Evolutionary conservation across 495 filamentous ascomycete genomes (phyloP).

Genomic region (Pseudomonodictys pantanalensis): DNA sequence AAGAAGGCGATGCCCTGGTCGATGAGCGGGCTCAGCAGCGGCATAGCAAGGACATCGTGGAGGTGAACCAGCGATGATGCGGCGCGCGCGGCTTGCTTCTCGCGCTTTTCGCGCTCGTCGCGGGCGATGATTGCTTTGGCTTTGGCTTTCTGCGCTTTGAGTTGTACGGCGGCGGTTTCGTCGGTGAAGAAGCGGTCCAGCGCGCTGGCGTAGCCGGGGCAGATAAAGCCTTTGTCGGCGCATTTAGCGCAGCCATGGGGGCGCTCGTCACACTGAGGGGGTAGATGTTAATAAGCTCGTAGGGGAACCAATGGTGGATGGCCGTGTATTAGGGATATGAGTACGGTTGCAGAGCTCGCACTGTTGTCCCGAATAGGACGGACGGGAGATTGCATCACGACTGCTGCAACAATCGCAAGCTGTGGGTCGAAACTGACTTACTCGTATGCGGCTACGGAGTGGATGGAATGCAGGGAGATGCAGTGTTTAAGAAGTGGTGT

Average conservation of each 20-base stretch:
- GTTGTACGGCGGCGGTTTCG: conserved; percentile 13
- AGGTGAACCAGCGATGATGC: neutral
- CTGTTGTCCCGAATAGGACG: neutral
- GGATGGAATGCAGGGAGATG: neutral
- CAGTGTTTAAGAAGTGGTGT: neutral
- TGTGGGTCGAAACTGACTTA: too few relatives aligned
- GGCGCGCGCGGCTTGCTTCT: neutral
- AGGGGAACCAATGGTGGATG: neutral
- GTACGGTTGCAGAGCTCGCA: too few relatives aligned
- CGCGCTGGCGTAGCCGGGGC: conserved; percentile 21
- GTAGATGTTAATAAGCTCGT: neutral
- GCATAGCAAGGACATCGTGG: neutral
- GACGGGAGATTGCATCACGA: neutral
- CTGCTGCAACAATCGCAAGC: too few relatives aligned
- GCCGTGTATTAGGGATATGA: too few relatives aligned
- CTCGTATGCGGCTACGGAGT: neutral
- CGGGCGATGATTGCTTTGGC: conserved; percentile 19
- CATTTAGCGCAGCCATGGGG: conserved; percentile 25
- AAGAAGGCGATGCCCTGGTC: conserved; percentile 25
- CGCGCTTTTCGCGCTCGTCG: neutral
- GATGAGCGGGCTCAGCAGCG: conserved; percentile 6
- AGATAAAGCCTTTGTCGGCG: conserved; percentile 6
- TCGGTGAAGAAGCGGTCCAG: conserved; percentile 27
- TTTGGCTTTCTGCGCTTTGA: conserved; percentile 17
- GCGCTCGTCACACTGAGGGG: conserved; percentile 22